Evolutionary conservation across 768 basidiomycete species (phyloP), one percentile per base, ranked within the genome.

Genomic region (Phylloporus arenicola): DNA sequence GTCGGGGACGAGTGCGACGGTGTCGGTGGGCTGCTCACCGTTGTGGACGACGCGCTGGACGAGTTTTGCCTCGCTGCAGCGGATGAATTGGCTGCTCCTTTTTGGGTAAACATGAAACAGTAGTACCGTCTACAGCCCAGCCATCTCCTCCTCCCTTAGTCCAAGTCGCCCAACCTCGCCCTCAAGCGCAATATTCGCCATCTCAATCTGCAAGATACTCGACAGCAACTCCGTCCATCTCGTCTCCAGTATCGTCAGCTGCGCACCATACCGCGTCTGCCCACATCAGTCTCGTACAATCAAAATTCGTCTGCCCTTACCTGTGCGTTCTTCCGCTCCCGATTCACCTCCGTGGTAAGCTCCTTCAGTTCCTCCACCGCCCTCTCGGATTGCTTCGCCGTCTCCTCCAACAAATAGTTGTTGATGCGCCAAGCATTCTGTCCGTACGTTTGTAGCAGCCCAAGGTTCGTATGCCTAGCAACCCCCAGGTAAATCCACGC

Each of bases 191-290:
- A 84, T 78, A 64, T 92, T 94, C 16, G 93, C 95, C 82, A 98
- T 84, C 75, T 96, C 94, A 56, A 96, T 87, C 70, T 97, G 94
- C 51, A 97, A 71, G 40, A 94, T 87, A 46, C 70, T 86, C 47
- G 91, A 92, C 49, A 98, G 84, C 42, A 97, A 75, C 69, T 93
- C 90, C 19, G 91, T 94, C 94, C 94, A 98, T 54, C 84, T 78
- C 33, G 81, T 86, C 69, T 97, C 93, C 52, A 96, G 71, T 9
- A 81, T 72, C 25, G 82, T 87, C 51, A 98, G 72, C 59, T 93
- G 89, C 45, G 80, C 75, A 46, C 93, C 93, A 17, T 85, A 72
- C 9, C 76, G 80, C 40, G 86, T 89, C 88, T 97, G 63, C 6
- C 43, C 5, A 13, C 50, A 42, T 49, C 34, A 55, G 40, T 42